Evolutionary conservation across 2,329 filamentous ascomycete genomes (phyloP).

Genomic region (Penicillium sp.): DNA sequence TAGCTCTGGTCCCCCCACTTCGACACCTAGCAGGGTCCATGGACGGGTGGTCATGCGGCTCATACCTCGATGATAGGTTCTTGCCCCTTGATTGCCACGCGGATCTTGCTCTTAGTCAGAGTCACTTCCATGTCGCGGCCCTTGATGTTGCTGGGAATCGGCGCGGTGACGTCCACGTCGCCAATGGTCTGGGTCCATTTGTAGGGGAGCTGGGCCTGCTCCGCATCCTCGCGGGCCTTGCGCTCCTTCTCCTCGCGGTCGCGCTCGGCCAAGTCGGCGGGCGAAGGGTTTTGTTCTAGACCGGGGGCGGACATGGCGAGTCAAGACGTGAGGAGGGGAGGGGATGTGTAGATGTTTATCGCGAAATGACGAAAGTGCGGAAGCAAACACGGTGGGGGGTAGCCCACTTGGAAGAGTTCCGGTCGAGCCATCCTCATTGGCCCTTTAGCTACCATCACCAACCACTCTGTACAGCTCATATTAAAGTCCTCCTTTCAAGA

Average conservation of each 20-base stretch:
- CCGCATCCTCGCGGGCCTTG: slow-evolving; percentile 73
- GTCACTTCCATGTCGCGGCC: slow-evolving; percentile 80
- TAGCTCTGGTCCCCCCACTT: not conserved
- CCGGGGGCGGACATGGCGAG: slow-evolving; percentile 35
- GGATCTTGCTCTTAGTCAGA: slow-evolving; percentile 75
- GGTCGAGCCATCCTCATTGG: not conserved
- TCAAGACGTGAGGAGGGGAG: slow-evolving; percentile 1
- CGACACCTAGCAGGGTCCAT: not conserved
- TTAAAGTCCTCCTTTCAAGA: not conserved
- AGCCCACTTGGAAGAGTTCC: not conserved
- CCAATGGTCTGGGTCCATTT: slow-evolving; percentile 94
- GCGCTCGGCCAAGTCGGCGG: slow-evolving; percentile 48
- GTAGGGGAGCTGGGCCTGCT: slow-evolving; percentile 91
- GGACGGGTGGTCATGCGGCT: not conserved
- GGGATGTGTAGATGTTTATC: not conserved
- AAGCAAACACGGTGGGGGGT: not conserved
- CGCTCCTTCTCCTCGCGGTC: slow-evolving; percentile 58
- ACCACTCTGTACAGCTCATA: not conserved
- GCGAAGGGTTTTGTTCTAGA: slow-evolving; percentile 32
- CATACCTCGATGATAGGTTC: slow-evolving; percentile 77
- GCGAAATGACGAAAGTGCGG: slow-evolving; percentile 1
- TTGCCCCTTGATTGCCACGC: slow-evolving; percentile 85
- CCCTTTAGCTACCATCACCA: not conserved
- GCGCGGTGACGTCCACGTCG: slow-evolving; percentile 78
- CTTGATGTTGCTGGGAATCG: slow-evolving; percentile 80